Conservation (phyloP, 805 yeast species). For the Spathaspora passalidarum region DNA sequence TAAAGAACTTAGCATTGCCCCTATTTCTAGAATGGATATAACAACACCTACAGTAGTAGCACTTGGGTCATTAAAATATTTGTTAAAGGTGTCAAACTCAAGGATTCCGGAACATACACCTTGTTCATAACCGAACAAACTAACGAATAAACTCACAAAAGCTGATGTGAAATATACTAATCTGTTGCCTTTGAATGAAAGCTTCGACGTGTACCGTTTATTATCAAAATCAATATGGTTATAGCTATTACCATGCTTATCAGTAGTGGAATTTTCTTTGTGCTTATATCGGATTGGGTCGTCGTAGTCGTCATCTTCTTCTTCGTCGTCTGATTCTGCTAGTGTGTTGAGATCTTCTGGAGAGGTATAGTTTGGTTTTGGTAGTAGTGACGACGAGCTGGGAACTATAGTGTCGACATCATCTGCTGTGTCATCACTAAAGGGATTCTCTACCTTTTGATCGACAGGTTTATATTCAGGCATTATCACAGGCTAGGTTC, state of each 20-base stretch:
- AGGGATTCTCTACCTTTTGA: neutral
- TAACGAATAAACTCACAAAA: conserved; percentile 42
- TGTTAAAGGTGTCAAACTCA: conserved; percentile 67
- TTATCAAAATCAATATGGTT: conserved; percentile 36
- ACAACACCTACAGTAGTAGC: conserved; percentile 78
- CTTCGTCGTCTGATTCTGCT: neutral
- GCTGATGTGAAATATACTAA: conserved; percentile 45
- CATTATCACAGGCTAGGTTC: neutral
- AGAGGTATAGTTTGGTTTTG: neutral
- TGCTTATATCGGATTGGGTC: neutral
- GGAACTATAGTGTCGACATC: neutral
- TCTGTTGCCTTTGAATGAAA: conserved; percentile 35
- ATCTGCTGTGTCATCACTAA: neutral
- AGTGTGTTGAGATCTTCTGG: neutral
- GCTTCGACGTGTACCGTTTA: conserved; percentile 26
- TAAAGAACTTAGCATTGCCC: conserved; percentile 80
- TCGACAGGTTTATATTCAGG: neutral
- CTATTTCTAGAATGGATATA: conserved; percentile 85
- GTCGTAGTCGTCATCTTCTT: neutral
- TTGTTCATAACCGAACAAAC: conserved; percentile 46
- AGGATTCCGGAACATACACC: conserved; percentile 90
- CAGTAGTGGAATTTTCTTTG: conserved; percentile 8
- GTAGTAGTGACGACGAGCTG: neutral
- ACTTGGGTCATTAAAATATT: conserved; percentile 69
- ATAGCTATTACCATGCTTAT: conserved; percentile 34